phyloP scores from a whole-genome alignment of 192 early-diverging fungal species.

The Linnemannia zychae region DNA sequence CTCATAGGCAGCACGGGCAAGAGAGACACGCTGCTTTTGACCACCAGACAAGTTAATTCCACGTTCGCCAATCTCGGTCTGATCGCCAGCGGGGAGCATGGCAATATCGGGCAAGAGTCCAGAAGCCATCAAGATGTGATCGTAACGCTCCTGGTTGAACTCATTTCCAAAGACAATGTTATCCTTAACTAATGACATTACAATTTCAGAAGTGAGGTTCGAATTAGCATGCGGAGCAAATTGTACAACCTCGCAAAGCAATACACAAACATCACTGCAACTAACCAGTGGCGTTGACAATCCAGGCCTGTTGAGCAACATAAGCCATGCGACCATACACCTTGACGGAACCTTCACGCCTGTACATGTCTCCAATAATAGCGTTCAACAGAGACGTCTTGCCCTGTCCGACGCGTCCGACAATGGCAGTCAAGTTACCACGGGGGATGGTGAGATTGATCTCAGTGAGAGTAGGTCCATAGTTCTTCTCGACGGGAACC shows the following conservation, averaged over 20 bases:
- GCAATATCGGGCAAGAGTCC: constrained; percentile 87
- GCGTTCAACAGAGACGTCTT: constrained; percentile 62
- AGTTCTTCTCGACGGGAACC: constrained; percentile 31
- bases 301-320: constrained; percentile 82
- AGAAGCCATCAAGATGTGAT: constrained; percentile 80
- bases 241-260: not conserved
- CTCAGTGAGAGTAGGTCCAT: constrained; percentile 38
- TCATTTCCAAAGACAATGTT: constrained; percentile 92
- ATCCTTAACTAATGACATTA: constrained; percentile 74
- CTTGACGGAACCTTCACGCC: constrained; percentile 69
- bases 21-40: constrained; percentile 81
- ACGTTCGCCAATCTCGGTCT: constrained; percentile 92
- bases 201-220: not conserved
- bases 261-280: not conserved
- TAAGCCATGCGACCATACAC: constrained; percentile 81
- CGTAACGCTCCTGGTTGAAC: constrained; percentile 81
- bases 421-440: constrained; percentile 79
- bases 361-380: constrained; percentile 92
- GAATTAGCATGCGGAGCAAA: not conserved
- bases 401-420: constrained; percentile 82
- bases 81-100: constrained; percentile 87
- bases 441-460: constrained; percentile 54
- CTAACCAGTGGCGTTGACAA: constrained; percentile 81
- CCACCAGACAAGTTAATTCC: constrained; percentile 95
- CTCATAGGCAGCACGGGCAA: constrained; percentile 87